Conservation (phyloP, 768 basidiomycete genomes). For the Lentinula sp. region DNA sequence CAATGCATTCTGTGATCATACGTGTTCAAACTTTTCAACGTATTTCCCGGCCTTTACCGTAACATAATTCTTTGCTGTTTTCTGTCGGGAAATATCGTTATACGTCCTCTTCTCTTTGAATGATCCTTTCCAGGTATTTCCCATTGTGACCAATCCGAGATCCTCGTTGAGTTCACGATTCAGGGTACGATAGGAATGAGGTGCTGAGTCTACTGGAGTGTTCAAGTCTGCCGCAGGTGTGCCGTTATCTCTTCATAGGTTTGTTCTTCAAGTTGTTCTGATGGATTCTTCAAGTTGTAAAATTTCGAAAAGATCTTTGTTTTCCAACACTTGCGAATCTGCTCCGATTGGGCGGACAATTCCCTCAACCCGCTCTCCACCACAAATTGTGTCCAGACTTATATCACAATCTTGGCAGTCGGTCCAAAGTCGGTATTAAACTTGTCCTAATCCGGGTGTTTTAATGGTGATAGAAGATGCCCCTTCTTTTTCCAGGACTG, state of each 20-base stretch:
- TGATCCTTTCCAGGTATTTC: not conserved
- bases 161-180: not conserved
- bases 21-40: not conserved
- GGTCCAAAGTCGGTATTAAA: not conserved
- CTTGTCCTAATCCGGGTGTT: not conserved
- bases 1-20: not conserved
- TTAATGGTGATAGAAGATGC: not conserved
- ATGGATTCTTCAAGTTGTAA: not conserved
- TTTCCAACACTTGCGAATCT: not conserved
- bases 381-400: not conserved
- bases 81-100: not conserved
- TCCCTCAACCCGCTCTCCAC: not conserved
- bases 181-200: not conserved
- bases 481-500: slow-evolving; percentile 5
- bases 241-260: slow-evolving; percentile 3
- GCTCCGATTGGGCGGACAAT: not conserved
- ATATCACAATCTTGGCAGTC: not conserved
- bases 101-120: not conserved
- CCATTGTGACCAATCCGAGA: not conserved
- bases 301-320: not conserved
- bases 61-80: not conserved
- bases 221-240: not conserved
- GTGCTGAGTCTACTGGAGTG: not conserved
- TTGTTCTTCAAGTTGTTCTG: not conserved
- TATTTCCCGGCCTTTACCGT: slow-evolving; percentile 1